Conservation (phyloP, 1,139 yeast genomes). For the Geotrichum cucujoidarum region DNA sequence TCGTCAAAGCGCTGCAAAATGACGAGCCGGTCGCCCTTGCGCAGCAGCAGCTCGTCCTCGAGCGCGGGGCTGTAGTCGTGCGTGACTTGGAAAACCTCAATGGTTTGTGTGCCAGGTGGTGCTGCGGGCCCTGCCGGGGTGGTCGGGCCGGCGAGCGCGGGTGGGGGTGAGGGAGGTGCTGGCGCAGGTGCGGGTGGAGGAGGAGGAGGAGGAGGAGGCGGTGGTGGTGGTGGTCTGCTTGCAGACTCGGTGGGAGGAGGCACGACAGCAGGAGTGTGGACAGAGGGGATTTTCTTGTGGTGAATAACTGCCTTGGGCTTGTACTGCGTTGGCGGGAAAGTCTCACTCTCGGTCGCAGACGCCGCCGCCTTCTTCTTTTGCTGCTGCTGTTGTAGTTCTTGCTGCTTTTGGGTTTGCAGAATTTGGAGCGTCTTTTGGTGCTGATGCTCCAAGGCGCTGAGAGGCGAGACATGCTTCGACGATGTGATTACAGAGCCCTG, state of each 20-base stretch:
- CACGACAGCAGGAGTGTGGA: neutral
- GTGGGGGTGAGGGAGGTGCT: neutral
- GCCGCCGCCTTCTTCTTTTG: neutral
- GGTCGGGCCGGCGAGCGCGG: neutral
- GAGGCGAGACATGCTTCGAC: neutral
- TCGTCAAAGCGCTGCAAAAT: slow-evolving; percentile 38
- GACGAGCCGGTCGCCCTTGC: slow-evolving; percentile 31
- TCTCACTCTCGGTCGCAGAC: neutral
- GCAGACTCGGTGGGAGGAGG: too few relatives aligned
- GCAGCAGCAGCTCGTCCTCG: slow-evolving; percentile 37
- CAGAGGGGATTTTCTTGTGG: neutral
- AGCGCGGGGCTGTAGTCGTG: slow-evolving; percentile 32
- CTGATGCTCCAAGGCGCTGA: slow-evolving; percentile 3
- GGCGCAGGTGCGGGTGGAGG: neutral
- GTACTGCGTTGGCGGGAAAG: too few relatives aligned
- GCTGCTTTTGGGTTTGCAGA: neutral
- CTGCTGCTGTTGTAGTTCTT: slow-evolving; percentile 1
- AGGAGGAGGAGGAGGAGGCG: too few relatives aligned
- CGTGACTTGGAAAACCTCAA: slow-evolving; percentile 27
- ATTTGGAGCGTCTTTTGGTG: slow-evolving; percentile 3
- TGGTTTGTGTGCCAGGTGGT: slow-evolving; percentile 5
- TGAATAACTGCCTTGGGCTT: neutral
- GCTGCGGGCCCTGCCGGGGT: neutral
- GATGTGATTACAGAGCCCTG: neutral
- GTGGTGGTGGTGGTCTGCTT: too few relatives aligned